Base-by-base conservation (phyloP, 2,329 filamentous ascomycete species). In the Furcasterigmium sp. region DNA sequence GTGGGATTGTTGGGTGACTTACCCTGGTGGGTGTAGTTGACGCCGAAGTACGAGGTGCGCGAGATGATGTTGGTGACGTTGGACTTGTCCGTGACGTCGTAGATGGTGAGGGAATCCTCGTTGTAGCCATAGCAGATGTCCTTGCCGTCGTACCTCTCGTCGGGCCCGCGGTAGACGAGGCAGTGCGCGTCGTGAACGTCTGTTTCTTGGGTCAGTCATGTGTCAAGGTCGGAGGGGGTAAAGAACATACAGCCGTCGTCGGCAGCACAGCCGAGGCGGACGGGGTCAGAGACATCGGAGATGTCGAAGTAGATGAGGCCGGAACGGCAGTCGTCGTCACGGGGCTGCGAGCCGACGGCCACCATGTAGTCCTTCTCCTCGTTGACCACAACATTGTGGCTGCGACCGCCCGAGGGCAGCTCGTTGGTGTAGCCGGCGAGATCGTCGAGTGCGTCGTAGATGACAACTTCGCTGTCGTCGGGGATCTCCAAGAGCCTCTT, bases 171-270 rank as follows among this genome's bases (percentile, higher is more conserved):
- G 53, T 78, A 78, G 23, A 73, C 68, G 20, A 80, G 57, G 47
- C 76, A 80, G 53, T 81, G 76, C 1, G 77, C 78, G 46, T 82
- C 77, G 51, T 81, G 78, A 2, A 80, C 76, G 41, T 81, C 23
- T 26, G 23, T 11, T 7, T 26, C 7, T 26, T 26, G 11, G 23
- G 11, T 7, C 23, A 11, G 23, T 26, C 7, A 26, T n/a, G n/a
- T n/a, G n/a, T 26, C 23, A 26, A 11, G 11, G 23, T 26, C 7
- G 23, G 7, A 26, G 7, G 7, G 7, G 23, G 23, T 11, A 26
- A 26, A 11, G 7, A 5, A 48, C 46, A 47, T 79, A 46, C 79
- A 81, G 2, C 77, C 76, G 42, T 81, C 77, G 2, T 65, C 58
- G 10, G 64, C 63, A 8, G 72, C 73, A 46, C 76, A 80, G 11